phyloP scores from a whole-genome alignment of 2,329 filamentous ascomycete genomes.

The Graphiopsis chlorocephala region DNA sequence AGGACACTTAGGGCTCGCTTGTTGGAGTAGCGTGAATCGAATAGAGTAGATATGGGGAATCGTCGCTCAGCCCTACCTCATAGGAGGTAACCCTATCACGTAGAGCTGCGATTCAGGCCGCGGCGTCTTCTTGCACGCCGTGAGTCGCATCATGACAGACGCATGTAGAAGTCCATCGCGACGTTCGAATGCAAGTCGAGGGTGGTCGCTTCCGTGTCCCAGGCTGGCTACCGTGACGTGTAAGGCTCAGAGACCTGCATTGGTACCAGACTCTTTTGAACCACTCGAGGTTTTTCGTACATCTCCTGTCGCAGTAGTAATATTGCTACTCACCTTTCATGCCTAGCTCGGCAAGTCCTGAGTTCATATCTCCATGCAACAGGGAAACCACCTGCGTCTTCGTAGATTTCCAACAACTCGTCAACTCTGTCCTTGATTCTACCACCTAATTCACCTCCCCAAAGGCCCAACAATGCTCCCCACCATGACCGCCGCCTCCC shows the following conservation, averaged over 20 bases:
- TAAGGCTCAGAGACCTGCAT: too few species aligned
- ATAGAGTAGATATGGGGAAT: background rate
- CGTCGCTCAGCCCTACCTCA: background rate
- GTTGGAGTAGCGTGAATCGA: background rate
- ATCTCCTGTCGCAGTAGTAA: too few species aligned
- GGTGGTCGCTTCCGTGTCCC: too few species aligned
- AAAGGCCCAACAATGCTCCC: constrained; percentile 70
- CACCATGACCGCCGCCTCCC: constrained; percentile 93
- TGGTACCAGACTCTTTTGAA: too few species aligned
- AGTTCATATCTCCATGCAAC: background rate
- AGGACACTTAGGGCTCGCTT: background rate
- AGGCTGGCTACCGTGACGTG: too few species aligned
- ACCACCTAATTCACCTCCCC: constrained; percentile 15
- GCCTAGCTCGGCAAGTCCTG: too few species aligned
- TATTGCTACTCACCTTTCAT: too few species aligned
- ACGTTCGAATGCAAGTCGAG: too few species aligned
- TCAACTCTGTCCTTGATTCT: background rate
- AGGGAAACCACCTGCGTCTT: background rate
- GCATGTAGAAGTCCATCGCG: too few species aligned
- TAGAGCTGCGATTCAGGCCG: background rate
- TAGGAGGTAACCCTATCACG: background rate
- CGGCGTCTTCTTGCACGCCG: background rate
- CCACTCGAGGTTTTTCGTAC: too few species aligned
- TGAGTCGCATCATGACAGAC: too few species aligned
- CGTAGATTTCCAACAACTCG: background rate